phyloP scores from a whole-genome alignment of 2,329 filamentous ascomycete species.

The Pezicula carpinea region DNA sequence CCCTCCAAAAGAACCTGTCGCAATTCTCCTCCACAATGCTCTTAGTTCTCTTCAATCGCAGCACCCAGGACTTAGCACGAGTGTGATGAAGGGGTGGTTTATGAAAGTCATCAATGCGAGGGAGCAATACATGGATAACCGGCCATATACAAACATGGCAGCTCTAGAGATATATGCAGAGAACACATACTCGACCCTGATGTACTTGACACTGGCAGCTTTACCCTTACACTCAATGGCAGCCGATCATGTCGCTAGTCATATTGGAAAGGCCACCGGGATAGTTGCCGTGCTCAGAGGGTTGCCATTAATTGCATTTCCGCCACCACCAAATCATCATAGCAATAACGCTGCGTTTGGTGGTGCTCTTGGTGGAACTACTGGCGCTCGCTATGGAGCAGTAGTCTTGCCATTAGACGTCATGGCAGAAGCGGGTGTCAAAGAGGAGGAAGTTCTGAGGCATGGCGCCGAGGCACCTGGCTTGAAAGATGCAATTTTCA shows the following conservation, averaged over 20 bases:
- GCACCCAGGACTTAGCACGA: slow-evolving; percentile 33
- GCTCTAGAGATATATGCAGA: slow-evolving; percentile 86
- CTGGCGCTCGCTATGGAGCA: slow-evolving; percentile 48
- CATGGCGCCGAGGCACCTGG: slow-evolving; percentile 74
- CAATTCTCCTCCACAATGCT: slow-evolving; percentile 73
- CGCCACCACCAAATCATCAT: slow-evolving; percentile 54
- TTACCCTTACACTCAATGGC: slow-evolving; percentile 77
- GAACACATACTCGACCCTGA: slow-evolving; percentile 87
- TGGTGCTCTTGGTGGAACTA: slow-evolving; percentile 32
- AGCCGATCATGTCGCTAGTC: slow-evolving; percentile 87
- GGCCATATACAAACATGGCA: slow-evolving; percentile 69
- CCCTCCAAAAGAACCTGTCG: slow-evolving; percentile 88
- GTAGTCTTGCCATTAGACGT: slow-evolving; percentile 83
- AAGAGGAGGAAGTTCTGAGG: slow-evolving; percentile 86
- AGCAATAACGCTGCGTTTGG: slow-evolving; percentile 40
- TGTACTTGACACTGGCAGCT: slow-evolving; percentile 81
- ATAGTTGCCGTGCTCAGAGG: slow-evolving; percentile 85
- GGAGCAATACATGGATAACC: slow-evolving; percentile 78
- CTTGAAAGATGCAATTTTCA: slow-evolving; percentile 84
- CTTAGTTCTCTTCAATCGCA: slow-evolving; percentile 54
- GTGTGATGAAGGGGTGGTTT: slow-evolving; percentile 64
- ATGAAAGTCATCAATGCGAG: slow-evolving; percentile 74
- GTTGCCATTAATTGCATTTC: slow-evolving; percentile 81
- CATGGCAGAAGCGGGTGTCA: slow-evolving; percentile 76
- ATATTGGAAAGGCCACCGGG: slow-evolving; percentile 90